Base-by-base conservation (phyloP, 2,329 filamentous ascomycete species). In the Fusarium coffeatum region DNA sequence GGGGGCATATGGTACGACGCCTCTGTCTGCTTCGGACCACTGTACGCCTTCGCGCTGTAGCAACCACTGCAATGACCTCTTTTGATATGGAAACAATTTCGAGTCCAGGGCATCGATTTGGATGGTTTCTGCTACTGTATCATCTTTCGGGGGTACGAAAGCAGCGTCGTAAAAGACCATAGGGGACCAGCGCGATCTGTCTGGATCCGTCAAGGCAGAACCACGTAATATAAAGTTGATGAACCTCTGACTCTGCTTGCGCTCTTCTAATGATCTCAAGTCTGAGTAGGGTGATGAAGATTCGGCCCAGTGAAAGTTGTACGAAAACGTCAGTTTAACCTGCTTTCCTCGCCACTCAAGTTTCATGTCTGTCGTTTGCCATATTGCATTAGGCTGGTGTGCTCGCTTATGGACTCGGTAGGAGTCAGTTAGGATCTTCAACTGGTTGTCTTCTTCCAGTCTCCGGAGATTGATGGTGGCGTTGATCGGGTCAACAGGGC, bases 71-170 rank as follows among this genome's bases (percentile, higher is more conserved):
- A 94, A 83, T 3, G 91, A 87, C 63, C 91, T 83, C 58, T 88
- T 87, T 77, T 94, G 92, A 64, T 93, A 94, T 0, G 91, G 91
- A 75, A 89, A 94, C 1, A 94, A 79, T 0, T 79, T 81, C 2
- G 88, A 84, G 46, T 80, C 80, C 53, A 85, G 81, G 27, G 78
- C 79, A 1, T 82, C 79, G 8, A 88, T 76, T 5, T 79, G 40
- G 37, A 88, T 80, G 0, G 79, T 77, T 3, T 76, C 72, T 1
- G 83, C 61, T 6, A 76, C 70, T 18, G 75, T 62, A 55, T 86
- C 82, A 8, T 80, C 73, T n/a, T 80, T 81, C 13, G 81, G 68
- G 2, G 92, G 89, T 3, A 90, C 85, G 73, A 89, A 86, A 2
- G 92, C 89, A 18, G 88, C 88, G 55, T 91, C 86, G 73, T 94